Conservation (phyloP, 2,329 filamentous ascomycete species). For the Colletotrichum melonis region DNA sequence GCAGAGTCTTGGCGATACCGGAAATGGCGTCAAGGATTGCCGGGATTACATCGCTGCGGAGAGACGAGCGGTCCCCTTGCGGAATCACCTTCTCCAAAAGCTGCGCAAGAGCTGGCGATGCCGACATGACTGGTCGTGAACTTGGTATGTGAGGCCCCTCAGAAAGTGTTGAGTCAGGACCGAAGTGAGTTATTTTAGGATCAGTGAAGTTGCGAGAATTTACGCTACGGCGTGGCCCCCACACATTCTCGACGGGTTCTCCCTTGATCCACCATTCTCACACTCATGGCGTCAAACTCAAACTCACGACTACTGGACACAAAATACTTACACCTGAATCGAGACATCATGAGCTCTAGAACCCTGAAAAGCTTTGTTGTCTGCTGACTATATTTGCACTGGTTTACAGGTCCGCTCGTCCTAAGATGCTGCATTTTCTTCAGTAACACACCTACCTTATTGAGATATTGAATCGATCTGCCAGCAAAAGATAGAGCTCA, state of each 20-base stretch:
- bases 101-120: conserved; percentile 10
- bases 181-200: conserved; percentile 30
- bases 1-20: conserved; percentile 56
- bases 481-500: background rate
- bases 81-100: conserved; percentile 41
- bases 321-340: no score
- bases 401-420: no score
- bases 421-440: no score
- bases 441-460: no score
- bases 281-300: background rate
- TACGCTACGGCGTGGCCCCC: conserved; percentile 9
- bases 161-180: conserved; percentile 23
- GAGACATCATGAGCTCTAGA: no score
- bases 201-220: conserved; percentile 30
- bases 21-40: conserved; percentile 57
- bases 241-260: background rate
- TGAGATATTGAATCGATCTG: no score
- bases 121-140: conserved; percentile 1
- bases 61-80: conserved; percentile 40
- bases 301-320: background rate
- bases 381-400: no score
- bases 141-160: background rate
- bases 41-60: conserved; percentile 60
- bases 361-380: no score
- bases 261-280: conserved; percentile 16